Evolutionary conservation across 495 filamentous ascomycete species (phyloP), one percentile per base, ranked within the genome.

Genomic region (Tuber magnatum): DNA sequence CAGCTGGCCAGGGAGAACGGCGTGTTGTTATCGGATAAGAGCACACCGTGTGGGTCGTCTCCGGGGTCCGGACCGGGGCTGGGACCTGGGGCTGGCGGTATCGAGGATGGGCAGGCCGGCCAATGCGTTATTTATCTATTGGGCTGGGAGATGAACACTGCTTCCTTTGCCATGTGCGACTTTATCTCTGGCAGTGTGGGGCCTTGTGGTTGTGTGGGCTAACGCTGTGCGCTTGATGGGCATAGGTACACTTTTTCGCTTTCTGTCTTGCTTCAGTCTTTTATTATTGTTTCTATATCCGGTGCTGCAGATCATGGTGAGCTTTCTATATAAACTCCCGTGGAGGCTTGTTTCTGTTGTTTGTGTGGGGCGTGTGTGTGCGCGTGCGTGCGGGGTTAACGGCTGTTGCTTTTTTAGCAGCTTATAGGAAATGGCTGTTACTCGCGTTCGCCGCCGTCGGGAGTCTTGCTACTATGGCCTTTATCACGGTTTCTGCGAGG

Each of bases 261-360:
- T 75, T 95, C 92, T 84, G 95, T 99, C 2, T 82, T 97, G 14
- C 81, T 97, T 44, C 95, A 99, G 84, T 90, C 94, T 14, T 83
- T 97, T 35, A 83, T 99, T 46, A 96, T 99, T 42, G 91, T 99
- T 75, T 96, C 93, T 74, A 97, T 99, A 88, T 94, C 92, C 76
- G 95, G 92, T 44, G 95, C 95, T 65, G 95, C 95, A 69, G 95
- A 99, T 82, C 95, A 98, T 84, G 95, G 95, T 75, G 92, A 91
- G 76, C 70, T 65, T 40, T 35, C 44, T 72, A 48, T 69, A 51
- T 39, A 74, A 41, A 42, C 68, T 75, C 42, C 74, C 48, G 69
- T 42, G 48, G 43, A 14, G 32, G 28, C 6, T 73, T 35, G 28
- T 22, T 42, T 38, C 35, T 22, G 74, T 41, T 71, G 32, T 43